These are phyloP conservation scores for Sclerotinia subarctica DNA, from an alignment of 2,329 filamentous ascomycete genomes.

Conservation along the genomic window DNA sequence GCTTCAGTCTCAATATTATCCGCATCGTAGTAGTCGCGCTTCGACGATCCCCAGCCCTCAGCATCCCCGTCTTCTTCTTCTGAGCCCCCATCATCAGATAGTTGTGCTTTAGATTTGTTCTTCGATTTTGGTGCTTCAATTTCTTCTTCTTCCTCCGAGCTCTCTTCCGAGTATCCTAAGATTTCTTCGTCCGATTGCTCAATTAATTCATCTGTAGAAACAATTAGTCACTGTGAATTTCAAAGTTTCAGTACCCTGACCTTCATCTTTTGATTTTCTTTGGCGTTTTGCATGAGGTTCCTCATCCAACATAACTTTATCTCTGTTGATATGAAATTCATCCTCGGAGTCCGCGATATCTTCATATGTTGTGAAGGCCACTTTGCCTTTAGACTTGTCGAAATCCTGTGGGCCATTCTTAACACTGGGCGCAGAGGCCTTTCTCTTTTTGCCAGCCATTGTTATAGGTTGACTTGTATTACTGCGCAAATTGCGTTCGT, in stretches of 20 bases:
- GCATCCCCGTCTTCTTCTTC: conserved; percentile 56
- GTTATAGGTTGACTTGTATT: not conserved
- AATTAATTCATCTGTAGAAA: conserved; percentile 47
- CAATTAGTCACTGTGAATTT: conserved; percentile 14
- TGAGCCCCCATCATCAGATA: conserved; percentile 49
- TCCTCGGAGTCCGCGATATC: conserved; percentile 93
- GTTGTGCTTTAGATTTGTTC: conserved; percentile 50
- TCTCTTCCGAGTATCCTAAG: conserved; percentile 48
- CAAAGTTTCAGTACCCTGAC: conserved; percentile 38
- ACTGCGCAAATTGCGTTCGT: not conserved
- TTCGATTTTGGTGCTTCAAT: conserved; percentile 22
- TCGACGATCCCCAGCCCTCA: conserved; percentile 82
- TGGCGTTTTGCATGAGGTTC: conserved; percentile 74
- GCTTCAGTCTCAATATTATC: conserved; percentile 66
- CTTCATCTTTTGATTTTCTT: conserved; percentile 66
- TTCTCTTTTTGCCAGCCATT: conserved; percentile 23
- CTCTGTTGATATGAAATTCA: conserved; percentile 83
- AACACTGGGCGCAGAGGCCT: conserved; percentile 11
- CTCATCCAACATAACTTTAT: conserved; percentile 83
- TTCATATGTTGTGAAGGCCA: conserved; percentile 55
- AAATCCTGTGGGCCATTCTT: conserved; percentile 3
- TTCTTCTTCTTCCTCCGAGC: conserved; percentile 41
- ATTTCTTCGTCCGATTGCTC: conserved; percentile 63
- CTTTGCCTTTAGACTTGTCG: conserved; percentile 35
- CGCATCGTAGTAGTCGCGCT: conserved; percentile 88